Conservation (phyloP, 495 filamentous ascomycete species). For the Penicillium desertorum region DNA sequence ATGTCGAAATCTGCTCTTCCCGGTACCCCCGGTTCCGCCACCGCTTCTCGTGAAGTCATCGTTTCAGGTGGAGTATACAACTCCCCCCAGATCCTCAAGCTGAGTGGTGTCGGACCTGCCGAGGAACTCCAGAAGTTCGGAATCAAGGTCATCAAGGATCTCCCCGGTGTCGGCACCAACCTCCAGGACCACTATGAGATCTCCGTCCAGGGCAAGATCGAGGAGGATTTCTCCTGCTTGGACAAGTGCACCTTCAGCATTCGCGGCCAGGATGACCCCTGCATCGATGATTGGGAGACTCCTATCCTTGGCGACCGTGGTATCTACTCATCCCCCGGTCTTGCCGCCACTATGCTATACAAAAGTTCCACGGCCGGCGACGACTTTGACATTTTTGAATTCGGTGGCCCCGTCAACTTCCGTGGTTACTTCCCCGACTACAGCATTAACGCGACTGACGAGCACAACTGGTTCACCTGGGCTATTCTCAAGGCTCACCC, state of each 20-base stretch:
- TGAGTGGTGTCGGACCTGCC: constrained; percentile 60
- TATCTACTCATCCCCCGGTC: constrained; percentile 50
- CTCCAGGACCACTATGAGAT: constrained; percentile 66
- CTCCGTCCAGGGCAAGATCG: constrained; percentile 41
- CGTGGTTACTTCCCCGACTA: constrained; percentile 42
- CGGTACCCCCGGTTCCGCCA: constrained; percentile 46
- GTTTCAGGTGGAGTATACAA: constrained; percentile 61
- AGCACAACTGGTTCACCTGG: constrained; percentile 47
- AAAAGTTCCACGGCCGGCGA: constrained; percentile 42
- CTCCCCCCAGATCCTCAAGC: constrained; percentile 63
- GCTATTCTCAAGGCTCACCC: constrained; percentile 54
- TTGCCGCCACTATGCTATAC: constrained; percentile 50
- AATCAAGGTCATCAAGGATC: constrained; percentile 55
- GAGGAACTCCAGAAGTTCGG: constrained; percentile 47
- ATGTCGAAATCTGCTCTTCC: constrained; percentile 20
- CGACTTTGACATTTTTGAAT: constrained; percentile 52
- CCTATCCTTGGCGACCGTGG: constrained; percentile 40
- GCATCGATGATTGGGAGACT: constrained; percentile 45
- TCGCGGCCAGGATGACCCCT: constrained; percentile 39
- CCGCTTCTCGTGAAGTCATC: constrained; percentile 58
- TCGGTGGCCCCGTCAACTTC: constrained; percentile 54
- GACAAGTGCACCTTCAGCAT: constrained; percentile 15
- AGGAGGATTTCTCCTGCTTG: constrained; percentile 40
- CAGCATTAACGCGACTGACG: constrained; percentile 27
- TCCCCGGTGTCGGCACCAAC: constrained; percentile 67